Evolutionary conservation across 345 rosid genomes (phyloP).

Genomic region (Gossypium mustelinum): DNA sequence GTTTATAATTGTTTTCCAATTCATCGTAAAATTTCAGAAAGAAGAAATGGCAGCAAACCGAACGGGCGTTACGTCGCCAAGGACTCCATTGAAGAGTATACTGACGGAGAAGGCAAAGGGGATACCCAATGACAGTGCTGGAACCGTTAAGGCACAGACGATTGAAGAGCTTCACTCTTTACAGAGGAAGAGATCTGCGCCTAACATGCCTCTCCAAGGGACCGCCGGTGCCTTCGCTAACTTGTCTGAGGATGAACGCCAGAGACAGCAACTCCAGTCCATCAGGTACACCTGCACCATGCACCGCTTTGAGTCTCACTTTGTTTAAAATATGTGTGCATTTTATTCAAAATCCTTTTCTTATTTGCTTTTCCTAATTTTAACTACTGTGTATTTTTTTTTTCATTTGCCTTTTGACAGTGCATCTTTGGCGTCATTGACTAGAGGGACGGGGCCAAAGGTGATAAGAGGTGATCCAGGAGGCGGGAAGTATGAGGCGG

Average conservation of each 20-base stretch:
- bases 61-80: constrained; percentile 18
- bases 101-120: constrained; percentile 36
- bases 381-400: neutral
- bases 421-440: constrained; percentile 91
- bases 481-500: constrained; percentile 45
- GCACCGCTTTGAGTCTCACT: too few species aligned
- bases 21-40: neutral
- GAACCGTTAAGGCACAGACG: constrained; percentile 78
- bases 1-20: neutral
- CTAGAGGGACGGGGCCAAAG: constrained; percentile 89
- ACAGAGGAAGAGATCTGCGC: constrained; percentile 83
- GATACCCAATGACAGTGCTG: constrained; percentile 62
- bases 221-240: constrained; percentile 38
- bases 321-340: neutral
- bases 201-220: constrained; percentile 62
- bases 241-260: constrained; percentile 68
- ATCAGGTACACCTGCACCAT: constrained; percentile 49
- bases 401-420: constrained; percentile 29
- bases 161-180: constrained; percentile 92
- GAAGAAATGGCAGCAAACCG: constrained; percentile 36
- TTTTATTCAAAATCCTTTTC: neutral
- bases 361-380: too few species aligned
- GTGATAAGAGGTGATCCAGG: constrained; percentile 84
- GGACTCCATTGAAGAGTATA: constrained; percentile 39
- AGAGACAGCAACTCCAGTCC: constrained; percentile 84